Base-by-base conservation (phyloP, 106 monocot genomes). In the Dendrobium nobile region DNA sequence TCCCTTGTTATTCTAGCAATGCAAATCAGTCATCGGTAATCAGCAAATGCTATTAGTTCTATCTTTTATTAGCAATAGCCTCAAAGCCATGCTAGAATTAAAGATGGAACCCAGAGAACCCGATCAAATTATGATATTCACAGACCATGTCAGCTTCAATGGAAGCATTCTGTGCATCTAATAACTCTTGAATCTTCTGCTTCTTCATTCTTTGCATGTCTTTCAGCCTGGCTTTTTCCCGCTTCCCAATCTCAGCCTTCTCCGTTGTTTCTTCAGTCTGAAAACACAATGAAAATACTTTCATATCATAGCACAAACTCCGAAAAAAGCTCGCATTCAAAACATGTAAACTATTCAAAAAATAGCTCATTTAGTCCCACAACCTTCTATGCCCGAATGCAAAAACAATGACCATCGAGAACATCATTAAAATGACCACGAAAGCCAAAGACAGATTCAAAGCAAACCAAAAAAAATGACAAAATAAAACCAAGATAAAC, bases 61-160 rank as follows among this genome's bases (percentile, higher is more conserved):
- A 67, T 9, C 20, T 26, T 67, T 67, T 24, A 67, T 19, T 27
- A 67, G 27, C 20, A 67, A 7, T 26, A 9, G 4, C 56, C 19
- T 16, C 45, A 56, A 27, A 28, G 9, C 7, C 9, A 43, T 77
- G 33, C 47, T 47, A 47, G 48, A 55, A 70, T 37, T 13, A 77
- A 67, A 11, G 15, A 58, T 54, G 27, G 55, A 2, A 26, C 67
- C 67, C 22, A 70, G 70, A n/a, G 27, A 48, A 10, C 19, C 19
- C 18, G 40, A 73, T 79, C 11, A 47, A 9, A 40, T 51, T 37
- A 15, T 13, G n/a, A 17, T 28, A 75, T 74, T 61, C 41, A 82
- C 85, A 79, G 16, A 93, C 93, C 93, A 93, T 93, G 87, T 89
- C 89, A 65, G 91, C 93, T 78, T 93, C 89, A 75, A 93, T 86